Conservation (phyloP, 306 rosid genomes). For the Ammopiptanthus mongolicus region DNA sequence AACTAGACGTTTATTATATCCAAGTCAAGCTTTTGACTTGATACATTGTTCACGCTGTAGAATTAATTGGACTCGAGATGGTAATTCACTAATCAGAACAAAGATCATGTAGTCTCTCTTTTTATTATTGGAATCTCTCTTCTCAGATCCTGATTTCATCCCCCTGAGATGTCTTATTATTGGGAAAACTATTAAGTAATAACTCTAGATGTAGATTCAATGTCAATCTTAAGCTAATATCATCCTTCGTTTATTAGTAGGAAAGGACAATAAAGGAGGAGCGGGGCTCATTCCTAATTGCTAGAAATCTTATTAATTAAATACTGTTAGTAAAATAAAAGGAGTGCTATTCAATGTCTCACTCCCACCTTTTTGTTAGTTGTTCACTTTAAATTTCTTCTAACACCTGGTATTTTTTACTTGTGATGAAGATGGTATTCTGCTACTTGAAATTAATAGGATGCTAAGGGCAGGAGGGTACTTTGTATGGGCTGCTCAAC, state of each 20-base stretch:
- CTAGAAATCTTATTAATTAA: neutral
- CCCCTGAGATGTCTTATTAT: neutral
- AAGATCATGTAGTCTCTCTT: neutral
- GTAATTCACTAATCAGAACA: constrained; percentile 24
- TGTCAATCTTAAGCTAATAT: constrained; percentile 8
- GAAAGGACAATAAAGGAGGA: neutral
- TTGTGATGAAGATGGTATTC: constrained; percentile 75
- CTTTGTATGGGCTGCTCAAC: constrained; percentile 99
- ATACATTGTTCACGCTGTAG: constrained; percentile 96
- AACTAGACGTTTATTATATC: constrained; percentile 76
- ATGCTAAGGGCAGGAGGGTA: constrained; percentile 93
- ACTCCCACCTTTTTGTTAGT: neutral
- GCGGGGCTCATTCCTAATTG: neutral
- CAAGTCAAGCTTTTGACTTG: constrained; percentile 95
- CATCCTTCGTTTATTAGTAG: neutral
- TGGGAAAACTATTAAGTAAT: neutral
- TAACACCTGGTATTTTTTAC: constrained; percentile 9
- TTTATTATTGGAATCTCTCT: neutral
- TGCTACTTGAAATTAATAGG: constrained; percentile 89
- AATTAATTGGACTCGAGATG: constrained; percentile 92
- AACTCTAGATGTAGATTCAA: neutral
- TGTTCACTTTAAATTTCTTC: constrained; percentile 17
- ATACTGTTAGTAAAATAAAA: neutral
- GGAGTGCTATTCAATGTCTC: neutral
- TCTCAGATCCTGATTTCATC: constrained; percentile 5